phyloP scores from a whole-genome alignment of 129 eudicot species.

The Flaveria sonorensis region DNA sequence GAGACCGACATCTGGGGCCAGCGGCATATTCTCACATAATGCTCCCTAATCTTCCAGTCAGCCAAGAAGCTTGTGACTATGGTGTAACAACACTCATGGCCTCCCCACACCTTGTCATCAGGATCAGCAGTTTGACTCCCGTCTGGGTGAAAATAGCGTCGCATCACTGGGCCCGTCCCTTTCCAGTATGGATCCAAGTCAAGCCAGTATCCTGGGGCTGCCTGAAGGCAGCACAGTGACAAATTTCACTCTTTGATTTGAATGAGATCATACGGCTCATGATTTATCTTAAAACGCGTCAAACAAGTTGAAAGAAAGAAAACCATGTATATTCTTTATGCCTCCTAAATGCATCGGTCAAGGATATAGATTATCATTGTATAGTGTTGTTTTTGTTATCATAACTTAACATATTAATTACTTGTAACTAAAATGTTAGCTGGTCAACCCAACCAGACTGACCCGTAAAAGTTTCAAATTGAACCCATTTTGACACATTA shows the following conservation, averaged over 20 bases:
- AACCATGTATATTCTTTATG: no score
- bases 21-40: constrained; percentile 81
- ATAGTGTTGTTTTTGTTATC: background rate
- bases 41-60: constrained; percentile 65
- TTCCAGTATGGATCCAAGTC: constrained; percentile 74
- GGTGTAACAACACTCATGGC: constrained; percentile 74
- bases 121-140: constrained; percentile 79
- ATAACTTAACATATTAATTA: no score
- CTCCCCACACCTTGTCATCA: constrained; percentile 84
- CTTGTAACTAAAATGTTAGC: no score
- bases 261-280: no score
- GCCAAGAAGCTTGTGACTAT: constrained; percentile 59
- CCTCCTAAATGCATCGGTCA: background rate
- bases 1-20: constrained; percentile 57
- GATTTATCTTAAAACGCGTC: no score
- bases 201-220: constrained; percentile 68
- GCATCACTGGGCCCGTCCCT: constrained; percentile 57
- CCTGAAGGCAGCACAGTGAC: constrained; percentile 29
- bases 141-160: constrained; percentile 76
- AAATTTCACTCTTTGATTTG: background rate
- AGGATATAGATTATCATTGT: background rate
- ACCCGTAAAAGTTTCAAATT: no score
- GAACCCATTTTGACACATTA: no score
- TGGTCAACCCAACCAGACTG: no score
- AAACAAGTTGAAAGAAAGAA: no score